A percentile compares a stretch with the other conserved stretches of the same genome.
Conservation (phyloP, 2,329 filamentous ascomycete species). For the Cadophora sp. region DNA sequence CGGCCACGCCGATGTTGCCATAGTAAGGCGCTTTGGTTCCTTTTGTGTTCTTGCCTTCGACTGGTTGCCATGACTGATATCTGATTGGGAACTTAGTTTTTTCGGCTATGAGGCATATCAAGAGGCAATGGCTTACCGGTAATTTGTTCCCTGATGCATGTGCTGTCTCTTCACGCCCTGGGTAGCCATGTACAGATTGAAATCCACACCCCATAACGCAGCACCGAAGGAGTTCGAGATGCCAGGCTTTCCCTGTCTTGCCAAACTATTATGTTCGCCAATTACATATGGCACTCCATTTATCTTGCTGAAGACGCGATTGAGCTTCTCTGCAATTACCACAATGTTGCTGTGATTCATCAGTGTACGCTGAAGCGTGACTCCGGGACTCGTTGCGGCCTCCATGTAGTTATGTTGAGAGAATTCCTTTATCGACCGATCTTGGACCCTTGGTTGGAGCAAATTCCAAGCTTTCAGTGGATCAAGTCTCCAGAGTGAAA, state of each 20-base stretch:
- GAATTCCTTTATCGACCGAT: too few species aligned
- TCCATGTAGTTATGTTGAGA: conserved; percentile 60
- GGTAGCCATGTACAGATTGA: conserved; percentile 63
- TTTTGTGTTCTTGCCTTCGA: conserved; percentile 56
- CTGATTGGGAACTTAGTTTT: too few species aligned
- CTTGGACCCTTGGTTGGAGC: too few species aligned
- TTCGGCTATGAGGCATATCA: too few species aligned
- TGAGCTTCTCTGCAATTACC: too few species aligned
- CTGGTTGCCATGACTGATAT: conserved; percentile 65
- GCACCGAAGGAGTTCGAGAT: conserved; percentile 72
- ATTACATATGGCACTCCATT: too few species aligned
- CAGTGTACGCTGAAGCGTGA: conserved; percentile 57
- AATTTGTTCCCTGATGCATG: conserved; percentile 70
- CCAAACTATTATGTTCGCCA: conserved; percentile 64
- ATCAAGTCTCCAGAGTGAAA: too few species aligned
- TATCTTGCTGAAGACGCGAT: conserved; percentile 51
- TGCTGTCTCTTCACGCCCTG: conserved; percentile 64
- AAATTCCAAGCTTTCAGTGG: too few species aligned
- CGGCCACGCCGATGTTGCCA: conserved; percentile 66
- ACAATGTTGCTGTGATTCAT: conserved; percentile 61
- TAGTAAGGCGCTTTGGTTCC: conserved; percentile 71
- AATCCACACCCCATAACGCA: conserved; percentile 69
- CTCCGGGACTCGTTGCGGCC: not conserved
- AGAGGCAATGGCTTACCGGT: too few species aligned
- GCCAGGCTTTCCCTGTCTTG: conserved; percentile 65